Base-by-base conservation (phyloP, 2,329 filamentous ascomycete genomes). In the Hymenoscyphus salicellus region DNA sequence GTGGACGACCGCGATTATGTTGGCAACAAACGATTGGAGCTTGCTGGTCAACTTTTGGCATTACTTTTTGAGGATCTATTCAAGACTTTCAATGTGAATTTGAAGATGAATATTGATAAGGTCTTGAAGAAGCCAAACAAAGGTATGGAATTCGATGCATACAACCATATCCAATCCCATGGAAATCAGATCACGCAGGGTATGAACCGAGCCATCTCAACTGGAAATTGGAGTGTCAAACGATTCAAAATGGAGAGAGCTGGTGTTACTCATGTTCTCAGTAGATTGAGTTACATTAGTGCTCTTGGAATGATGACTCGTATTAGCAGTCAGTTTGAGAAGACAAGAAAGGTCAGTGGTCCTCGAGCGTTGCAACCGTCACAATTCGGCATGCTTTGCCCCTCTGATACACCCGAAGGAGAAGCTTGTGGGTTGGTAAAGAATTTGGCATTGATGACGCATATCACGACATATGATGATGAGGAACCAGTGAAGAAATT, bases 221-320 rank as follows among this genome's bases (percentile, higher is more conserved):
- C 95, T 0, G 95, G 95, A 23, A 99, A 99, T 75, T 99, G 95
- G 95, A 97, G 86, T 68, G 84, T 99, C 71, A 97, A 97, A 79
- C 92, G 96, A 76, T 99, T 99, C 81, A 93, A 94, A 78, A 99
- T 99, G 95, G 96, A 98, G 75, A 85, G 94, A 75, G 94, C 95
- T 26, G 95, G 95, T 75, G 93, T 99, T 26, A 98, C 96, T 0
- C 95, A 99, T 77, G 93, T 99, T 49, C 83, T 99, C 58, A 98
- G 94, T 78, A 88, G 95, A 68, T 82, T 99, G 63, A 98, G 94
- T 77, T 99, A 98, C 75, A 97, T 99, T 77, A 91, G 90, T 68
- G 95, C 95, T 32, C 85, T 99, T 32, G 96, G 96, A 68, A 99
- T 99, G 96, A 99, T 99, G 95, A 99, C 95, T 16, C 86, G 95